Conservation (phyloP, 106 monocot species). For the Dendrobium catenatum region DNA sequence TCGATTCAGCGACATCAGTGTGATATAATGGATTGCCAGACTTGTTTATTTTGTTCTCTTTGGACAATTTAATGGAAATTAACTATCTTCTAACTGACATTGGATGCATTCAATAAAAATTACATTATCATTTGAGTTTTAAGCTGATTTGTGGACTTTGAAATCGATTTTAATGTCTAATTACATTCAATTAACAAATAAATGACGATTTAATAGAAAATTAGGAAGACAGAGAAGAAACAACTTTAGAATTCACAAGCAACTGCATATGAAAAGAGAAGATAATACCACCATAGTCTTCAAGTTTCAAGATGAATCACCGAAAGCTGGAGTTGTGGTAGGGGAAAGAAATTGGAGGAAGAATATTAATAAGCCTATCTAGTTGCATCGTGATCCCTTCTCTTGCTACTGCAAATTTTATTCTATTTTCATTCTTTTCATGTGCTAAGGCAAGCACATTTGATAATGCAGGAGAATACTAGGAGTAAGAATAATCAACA, state of each 20-base stretch:
- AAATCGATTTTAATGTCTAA: too few species aligned
- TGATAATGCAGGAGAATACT: conserved; percentile 5
- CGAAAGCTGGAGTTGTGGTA: background rate
- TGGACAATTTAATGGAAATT: too few species aligned
- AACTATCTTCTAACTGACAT: too few species aligned
- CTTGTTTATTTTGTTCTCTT: too few species aligned
- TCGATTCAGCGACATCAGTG: too few species aligned
- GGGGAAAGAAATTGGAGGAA: background rate
- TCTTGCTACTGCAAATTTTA: background rate
- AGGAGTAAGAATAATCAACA: background rate
- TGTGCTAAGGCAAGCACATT: background rate
- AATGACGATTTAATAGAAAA: too few species aligned
- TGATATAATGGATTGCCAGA: too few species aligned
- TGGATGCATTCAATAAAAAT: too few species aligned
- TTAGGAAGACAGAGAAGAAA: too few species aligned
- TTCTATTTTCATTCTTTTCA: conserved; percentile 7
- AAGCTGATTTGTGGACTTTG: too few species aligned
- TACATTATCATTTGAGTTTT: too few species aligned
- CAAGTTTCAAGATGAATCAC: background rate
- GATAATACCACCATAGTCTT: background rate
- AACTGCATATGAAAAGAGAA: background rate
- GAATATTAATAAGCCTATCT: conserved; percentile 4
- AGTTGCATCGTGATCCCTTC: conserved; percentile 3
- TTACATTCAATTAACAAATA: too few species aligned
- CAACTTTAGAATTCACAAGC: background rate